Percentiles rank a stretch among this genome's conserved stretches.
These are phyloP conservation scores for Neonothopanus nambi DNA, from an alignment of 1,284 basidiomycete species.

Conservation along the genomic window DNA sequence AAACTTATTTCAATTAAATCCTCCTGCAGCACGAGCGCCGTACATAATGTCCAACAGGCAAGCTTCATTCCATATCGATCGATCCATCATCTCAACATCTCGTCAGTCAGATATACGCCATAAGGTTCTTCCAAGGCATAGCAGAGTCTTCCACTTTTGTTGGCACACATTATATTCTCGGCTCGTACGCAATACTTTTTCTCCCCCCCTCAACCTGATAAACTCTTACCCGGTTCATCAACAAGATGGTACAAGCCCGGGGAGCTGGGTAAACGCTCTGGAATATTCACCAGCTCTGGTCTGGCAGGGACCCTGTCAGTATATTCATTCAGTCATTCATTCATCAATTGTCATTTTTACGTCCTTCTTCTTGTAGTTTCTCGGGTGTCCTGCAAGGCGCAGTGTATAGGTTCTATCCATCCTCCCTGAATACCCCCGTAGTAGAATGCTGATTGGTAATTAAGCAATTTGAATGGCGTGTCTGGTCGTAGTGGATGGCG, in stretches of 20 bases:
- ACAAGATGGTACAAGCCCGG: slow-evolving; percentile 66
- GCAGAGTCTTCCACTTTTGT: slow-evolving; percentile 75
- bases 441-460: slow-evolving; percentile 2
- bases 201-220: background rate
- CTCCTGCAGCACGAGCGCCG: slow-evolving; percentile 51
- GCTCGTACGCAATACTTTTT: slow-evolving; percentile 47
- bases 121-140: slow-evolving; percentile 75
- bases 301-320: slow-evolving; percentile 62
- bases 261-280: slow-evolving; percentile 71
- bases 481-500: slow-evolving; percentile 66
- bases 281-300: slow-evolving; percentile 71
- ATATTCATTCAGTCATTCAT: background rate
- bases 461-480: slow-evolving; percentile 58
- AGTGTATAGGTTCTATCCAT: slow-evolving; percentile 1
- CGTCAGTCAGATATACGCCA: slow-evolving; percentile 56
- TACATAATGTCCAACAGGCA: slow-evolving; percentile 57
- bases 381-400: slow-evolving; percentile 63
- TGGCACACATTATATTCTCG: slow-evolving; percentile 73
- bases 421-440: background rate
- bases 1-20: too few species aligned
- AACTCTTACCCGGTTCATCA: background rate
- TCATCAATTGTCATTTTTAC: slow-evolving; percentile 9
- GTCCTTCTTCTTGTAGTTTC: slow-evolving; percentile 43
- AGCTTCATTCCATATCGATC: slow-evolving; percentile 5
- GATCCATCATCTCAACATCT: background rate